Percentiles rank a stretch among this genome's conserved stretches.
These are phyloP conservation scores for Acer campestre DNA, from an alignment of 345 rosid species.

Conservation along the genomic window DNA sequence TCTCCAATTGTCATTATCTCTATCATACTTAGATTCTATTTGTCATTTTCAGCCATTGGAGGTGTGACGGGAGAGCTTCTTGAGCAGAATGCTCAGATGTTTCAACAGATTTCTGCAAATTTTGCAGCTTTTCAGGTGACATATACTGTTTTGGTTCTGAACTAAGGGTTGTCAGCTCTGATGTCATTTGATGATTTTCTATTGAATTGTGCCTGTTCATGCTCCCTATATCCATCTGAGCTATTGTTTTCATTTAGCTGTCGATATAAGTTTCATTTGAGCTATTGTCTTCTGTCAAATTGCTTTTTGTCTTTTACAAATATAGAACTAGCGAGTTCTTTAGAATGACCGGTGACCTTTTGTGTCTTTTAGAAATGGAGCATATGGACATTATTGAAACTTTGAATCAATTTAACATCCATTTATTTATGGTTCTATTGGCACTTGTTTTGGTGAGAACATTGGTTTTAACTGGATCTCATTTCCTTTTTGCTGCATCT, in stretches of 20 bases:
- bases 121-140: slow-evolving; percentile 73
- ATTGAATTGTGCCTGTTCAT: not conserved
- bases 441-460: not conserved
- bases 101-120: slow-evolving; percentile 70
- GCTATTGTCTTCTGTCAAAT: not conserved
- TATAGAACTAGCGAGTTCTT: not conserved
- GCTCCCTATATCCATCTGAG: not conserved
- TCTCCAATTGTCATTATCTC: not conserved
- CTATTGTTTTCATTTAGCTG: slow-evolving; percentile 5
- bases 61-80: slow-evolving; percentile 74
- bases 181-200: not conserved
- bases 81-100: slow-evolving; percentile 74
- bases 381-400: not conserved
- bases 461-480: not conserved
- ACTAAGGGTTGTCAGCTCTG: not conserved
- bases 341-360: not conserved
- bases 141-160: slow-evolving; percentile 12
- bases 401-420: not conserved
- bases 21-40: slow-evolving; percentile 7
- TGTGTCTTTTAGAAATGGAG: not conserved
- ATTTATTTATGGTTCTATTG: not conserved
- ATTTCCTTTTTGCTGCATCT: not conserved
- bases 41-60: slow-evolving; percentile 63
- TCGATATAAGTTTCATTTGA: not conserved
- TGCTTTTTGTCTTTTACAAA: not conserved